phyloP scores from a whole-genome alignment of 495 filamentous ascomycete species.

The Penicillium alfredii region DNA sequence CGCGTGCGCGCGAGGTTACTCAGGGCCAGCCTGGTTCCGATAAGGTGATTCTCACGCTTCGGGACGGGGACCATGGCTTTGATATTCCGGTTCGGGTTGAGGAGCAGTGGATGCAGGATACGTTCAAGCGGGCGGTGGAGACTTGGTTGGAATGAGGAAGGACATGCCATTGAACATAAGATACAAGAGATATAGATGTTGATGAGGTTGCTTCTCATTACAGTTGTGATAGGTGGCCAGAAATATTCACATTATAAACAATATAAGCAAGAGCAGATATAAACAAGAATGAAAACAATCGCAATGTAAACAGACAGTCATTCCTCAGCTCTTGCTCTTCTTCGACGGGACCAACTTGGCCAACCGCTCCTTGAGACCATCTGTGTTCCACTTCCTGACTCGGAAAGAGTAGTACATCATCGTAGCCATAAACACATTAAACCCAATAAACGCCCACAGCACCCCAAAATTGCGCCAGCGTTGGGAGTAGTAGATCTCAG shows the following conservation, averaged over 20 bases:
- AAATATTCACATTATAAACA: too few species aligned
- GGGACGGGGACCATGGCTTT: constrained; percentile 28
- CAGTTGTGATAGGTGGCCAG: too few species aligned
- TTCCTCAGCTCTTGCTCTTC: too few species aligned
- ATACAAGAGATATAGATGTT: too few species aligned
- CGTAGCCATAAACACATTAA: constrained; percentile 43
- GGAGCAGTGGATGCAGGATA: constrained; percentile 19
- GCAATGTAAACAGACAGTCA: too few species aligned
- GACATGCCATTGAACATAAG: too few species aligned
- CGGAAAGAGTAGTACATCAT: constrained; percentile 45
- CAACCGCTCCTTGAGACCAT: constrained; percentile 17
- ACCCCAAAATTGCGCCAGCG: constrained; percentile 45
- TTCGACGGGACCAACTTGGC: too few species aligned
- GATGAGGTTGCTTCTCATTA: too few species aligned
- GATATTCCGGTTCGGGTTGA: constrained; percentile 11
- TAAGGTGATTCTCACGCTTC: constrained; percentile 16
- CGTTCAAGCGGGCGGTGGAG: constrained; percentile 11
- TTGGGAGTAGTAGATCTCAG: constrained; percentile 31
- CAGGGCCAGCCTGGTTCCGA: constrained; percentile 11
- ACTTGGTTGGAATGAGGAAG: constrained; percentile 24
- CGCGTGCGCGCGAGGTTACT: constrained; percentile 13
- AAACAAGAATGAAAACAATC: too few species aligned
- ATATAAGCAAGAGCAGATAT: too few species aligned
- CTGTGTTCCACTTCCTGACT: constrained; percentile 30
- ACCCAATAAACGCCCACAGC: constrained; percentile 45